phyloP scores from a whole-genome alignment of 78 protist genomes.

The Creolimax fragrantissima region DNA sequence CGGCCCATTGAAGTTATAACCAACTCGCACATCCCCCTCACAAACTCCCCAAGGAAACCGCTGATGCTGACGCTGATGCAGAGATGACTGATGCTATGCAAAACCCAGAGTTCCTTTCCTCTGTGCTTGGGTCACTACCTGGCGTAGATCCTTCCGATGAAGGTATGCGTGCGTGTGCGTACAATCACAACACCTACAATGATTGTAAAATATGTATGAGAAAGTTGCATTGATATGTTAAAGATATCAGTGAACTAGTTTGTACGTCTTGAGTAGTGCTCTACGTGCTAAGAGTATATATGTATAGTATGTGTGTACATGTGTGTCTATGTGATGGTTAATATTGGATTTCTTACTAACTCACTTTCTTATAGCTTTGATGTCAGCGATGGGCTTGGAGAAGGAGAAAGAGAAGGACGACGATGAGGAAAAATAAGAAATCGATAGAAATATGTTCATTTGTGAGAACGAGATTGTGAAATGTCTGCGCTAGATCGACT shows the following conservation, averaged over 20 bases:
- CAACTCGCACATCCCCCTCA: too few relatives aligned
- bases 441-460: too few relatives aligned
- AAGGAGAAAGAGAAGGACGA: background rate
- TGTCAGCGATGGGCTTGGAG: background rate
- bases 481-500: too few relatives aligned
- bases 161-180: background rate
- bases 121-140: constrained; percentile 12
- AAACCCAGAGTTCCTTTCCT: background rate
- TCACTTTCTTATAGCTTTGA: background rate
- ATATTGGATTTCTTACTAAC: background rate
- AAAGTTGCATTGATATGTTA: too few relatives aligned
- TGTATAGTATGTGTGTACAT: background rate
- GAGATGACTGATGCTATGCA: background rate
- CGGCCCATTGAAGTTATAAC: too few relatives aligned
- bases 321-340: background rate
- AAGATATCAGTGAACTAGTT: too few relatives aligned
- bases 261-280: too few relatives aligned
- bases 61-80: background rate
- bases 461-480: too few relatives aligned
- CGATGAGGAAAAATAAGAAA: background rate
- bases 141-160: constrained; percentile 19
- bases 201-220: too few relatives aligned
- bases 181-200: too few relatives aligned
- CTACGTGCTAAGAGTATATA: too few relatives aligned
- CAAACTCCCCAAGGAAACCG: too few relatives aligned